Conservation (phyloP, 139 green algal species). For the Trebouxia sp. region DNA sequence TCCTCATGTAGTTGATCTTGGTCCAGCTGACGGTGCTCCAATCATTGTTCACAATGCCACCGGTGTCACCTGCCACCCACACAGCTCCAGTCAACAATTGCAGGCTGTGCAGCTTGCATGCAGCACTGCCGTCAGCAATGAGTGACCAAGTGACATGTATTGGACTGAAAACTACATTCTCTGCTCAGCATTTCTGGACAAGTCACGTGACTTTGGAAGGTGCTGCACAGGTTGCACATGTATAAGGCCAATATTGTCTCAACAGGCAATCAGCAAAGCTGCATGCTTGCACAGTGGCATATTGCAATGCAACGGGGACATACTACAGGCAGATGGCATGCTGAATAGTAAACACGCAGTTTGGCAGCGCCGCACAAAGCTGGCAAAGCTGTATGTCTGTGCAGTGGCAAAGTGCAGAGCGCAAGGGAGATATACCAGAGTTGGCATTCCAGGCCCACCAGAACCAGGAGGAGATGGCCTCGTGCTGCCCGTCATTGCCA, state of each 20-base stretch:
- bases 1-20: conserved; percentile 32
- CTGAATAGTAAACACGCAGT: background rate
- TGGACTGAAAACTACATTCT: too few species aligned
- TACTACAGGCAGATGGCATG: background rate
- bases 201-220: too few species aligned
- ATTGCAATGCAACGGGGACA: background rate
- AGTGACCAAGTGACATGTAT: too few species aligned
- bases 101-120: background rate
- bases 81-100: background rate
- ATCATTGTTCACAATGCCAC: conserved; percentile 29
- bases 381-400: too few species aligned
- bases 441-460: conserved; percentile 45
- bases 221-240: background rate
- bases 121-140: too few species aligned
- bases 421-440: conserved; percentile 27
- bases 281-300: background rate
- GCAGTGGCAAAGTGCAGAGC: too few species aligned
- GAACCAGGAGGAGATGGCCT: conserved; percentile 31
- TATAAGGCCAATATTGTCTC: too few species aligned
- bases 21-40: conserved; percentile 35
- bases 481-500: conserved; percentile 33
- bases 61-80: conserved; percentile 11
- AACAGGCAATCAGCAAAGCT: too few species aligned
- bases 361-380: too few species aligned
- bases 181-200: too few species aligned